Base-by-base conservation (phyloP, 2,329 filamentous ascomycete species). In the Tolypocladium sp. region DNA sequence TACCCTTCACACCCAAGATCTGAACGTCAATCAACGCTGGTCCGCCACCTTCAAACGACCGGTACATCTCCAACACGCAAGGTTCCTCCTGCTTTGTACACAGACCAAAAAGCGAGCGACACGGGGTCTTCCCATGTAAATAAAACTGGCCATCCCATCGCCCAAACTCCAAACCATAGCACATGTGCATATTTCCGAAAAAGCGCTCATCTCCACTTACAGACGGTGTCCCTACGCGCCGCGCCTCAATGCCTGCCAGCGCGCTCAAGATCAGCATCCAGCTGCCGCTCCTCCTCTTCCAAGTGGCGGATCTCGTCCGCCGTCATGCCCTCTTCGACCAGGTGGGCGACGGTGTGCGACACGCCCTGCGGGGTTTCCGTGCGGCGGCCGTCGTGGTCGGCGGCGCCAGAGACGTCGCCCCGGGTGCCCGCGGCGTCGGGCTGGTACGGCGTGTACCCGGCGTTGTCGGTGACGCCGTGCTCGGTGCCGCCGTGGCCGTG, bases 241-340 rank as follows among this genome's bases (percentile, higher is more conserved):
- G 17, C 30, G 49, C 17, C 20, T 53, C n/a, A 67, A 46, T 68
- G 63, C 58, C 65, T 67, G 46, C 64, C 75, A 4, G 74, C 76
- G 57, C 76, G 74, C 68, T 80, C 79, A 65, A 85, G 85, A 37
- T 80, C 83, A 17, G 74, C 79, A 58, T 85, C 83, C 41, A 86
- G 71, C 61, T 80, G 76, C 61, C 79, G 69, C 70, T 86, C 83
- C 66, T 85, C 82, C 62, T 84, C 82, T 65, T 83, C 82, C 49
- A 85, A 63, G 62, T 79, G 69, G 57, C 77, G 73, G 55, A 85
- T 81, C 66, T 85, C 81, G 0, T 80, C 82, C 10, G 74, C 73
- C 55, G 82, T 84, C 82, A 85, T 85, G 56, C 81, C 79, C n/a
- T 84, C 82, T 65, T 85, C 82, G 5, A 84, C 78, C 40, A 85